phyloP scores from a whole-genome alignment of 2,329 filamentous ascomycete species.

The Neofusicoccum sp. region DNA sequence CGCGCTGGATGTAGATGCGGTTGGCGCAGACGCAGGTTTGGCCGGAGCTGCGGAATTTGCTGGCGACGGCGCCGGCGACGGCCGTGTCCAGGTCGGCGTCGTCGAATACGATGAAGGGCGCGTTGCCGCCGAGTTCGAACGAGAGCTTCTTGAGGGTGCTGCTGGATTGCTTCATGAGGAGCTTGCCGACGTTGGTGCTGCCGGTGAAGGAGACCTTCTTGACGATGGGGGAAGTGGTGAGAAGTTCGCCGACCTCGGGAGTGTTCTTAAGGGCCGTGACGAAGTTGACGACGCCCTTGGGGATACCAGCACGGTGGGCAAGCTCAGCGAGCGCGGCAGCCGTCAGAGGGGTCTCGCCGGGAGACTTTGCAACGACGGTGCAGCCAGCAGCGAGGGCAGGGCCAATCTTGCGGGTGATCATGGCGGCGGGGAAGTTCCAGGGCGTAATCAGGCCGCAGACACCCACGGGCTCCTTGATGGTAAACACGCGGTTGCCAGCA shows the following conservation, averaged over 20 bases:
- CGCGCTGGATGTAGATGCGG: conserved; percentile 74
- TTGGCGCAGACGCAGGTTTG: conserved; percentile 88
- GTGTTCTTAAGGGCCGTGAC: conserved; percentile 80
- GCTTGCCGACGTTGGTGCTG: conserved; percentile 60
- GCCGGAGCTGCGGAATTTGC: conserved; percentile 90
- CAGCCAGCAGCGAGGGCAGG: conserved; percentile 88
- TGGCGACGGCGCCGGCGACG: conserved; percentile 76
- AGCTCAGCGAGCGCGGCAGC: conserved; percentile 85
- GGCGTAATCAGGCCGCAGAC: conserved; percentile 82
- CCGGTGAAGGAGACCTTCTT: conserved; percentile 95
- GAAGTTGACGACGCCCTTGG: conserved; percentile 86
- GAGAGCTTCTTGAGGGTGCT: conserved; percentile 82
- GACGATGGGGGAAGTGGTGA: conserved; percentile 74
- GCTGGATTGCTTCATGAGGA: conserved; percentile 89
- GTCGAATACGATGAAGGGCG: conserved; percentile 95
- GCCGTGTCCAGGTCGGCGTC: conserved; percentile 86
- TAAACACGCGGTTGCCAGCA: conserved; percentile 71
- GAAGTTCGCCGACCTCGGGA: conserved; percentile 68
- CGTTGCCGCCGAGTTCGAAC: conserved; percentile 91
- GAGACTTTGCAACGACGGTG: conserved; percentile 88
- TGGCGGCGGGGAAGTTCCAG: conserved; percentile 72
- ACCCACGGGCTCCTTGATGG: conserved; percentile 78
- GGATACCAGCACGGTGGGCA: conserved; percentile 81
- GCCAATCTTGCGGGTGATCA: conserved; percentile 52
- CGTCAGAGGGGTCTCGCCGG: conserved; percentile 89